Base-by-base conservation (phyloP, 768 basidiomycete genomes). In the Serendipita vermifera region DNA sequence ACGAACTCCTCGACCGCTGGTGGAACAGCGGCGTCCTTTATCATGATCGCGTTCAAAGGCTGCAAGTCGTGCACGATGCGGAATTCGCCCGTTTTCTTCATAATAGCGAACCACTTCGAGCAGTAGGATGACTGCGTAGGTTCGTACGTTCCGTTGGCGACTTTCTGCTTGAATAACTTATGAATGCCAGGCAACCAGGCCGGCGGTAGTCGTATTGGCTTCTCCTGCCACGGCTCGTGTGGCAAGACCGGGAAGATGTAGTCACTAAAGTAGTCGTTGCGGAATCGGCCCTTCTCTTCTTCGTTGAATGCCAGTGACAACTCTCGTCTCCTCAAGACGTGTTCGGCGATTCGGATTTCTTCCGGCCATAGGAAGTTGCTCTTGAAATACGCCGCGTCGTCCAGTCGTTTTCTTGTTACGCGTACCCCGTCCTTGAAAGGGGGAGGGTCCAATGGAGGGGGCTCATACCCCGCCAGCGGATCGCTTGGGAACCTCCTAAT, bases 81-180 rank as follows among this genome's bases (percentile, higher is more conserved):
- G 0, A 74, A 63, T 35, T 68, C 67, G 0, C 70, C 64, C 55
- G 73, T 68, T 56, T 55, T 55, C 55, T 55, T 58, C 15, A 38
- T 15, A 14, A 59, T 51, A 3, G 26, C 33, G 39, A 59, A 77
- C 72, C 70, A 74, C 5, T 66, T 55, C 0, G 70, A 71, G 0
- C 69, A 61, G 27, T 77, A 77, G 0, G 71, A 72, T 0, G 66
- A 67, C 33, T 72, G 66, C 0, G 67, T 71, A 0, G 65, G 68
- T 59, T 77, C 69, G 54, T 74, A 75, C 0, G 73, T 67, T 0
- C 75, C 71, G 0, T 71, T 62, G 0, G 58, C 64, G 7, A 74
- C 66, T 57, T 75, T 75, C 1, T 60, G 56, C 15, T 66, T 62
- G 6, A 75, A 63, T 0, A 73, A 51, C 3, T 62, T 33, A n/a